Conservation (phyloP, 2,329 filamentous ascomycete species). For the Teratosphaeria pseudoeucalypti region DNA sequence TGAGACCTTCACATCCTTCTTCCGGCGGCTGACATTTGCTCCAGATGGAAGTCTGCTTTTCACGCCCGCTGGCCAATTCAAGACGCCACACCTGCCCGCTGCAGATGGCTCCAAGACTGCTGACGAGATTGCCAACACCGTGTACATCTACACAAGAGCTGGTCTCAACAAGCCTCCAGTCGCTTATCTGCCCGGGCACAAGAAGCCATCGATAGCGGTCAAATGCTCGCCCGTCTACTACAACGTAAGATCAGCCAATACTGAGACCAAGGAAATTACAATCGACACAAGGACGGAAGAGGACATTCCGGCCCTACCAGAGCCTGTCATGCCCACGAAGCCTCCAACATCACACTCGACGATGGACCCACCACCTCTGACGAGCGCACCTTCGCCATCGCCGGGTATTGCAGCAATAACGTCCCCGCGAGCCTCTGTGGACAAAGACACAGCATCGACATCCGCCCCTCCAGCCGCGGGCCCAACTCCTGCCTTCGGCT, state of each 20-base stretch:
- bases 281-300: slow-evolving; percentile 86
- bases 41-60: slow-evolving; percentile 71
- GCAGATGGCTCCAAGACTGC: slow-evolving; percentile 59
- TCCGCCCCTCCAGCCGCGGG: slow-evolving; percentile 37
- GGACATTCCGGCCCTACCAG: slow-evolving; percentile 70
- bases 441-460: slow-evolving; percentile 43
- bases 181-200: slow-evolving; percentile 89
- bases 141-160: slow-evolving; percentile 94
- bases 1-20: slow-evolving; percentile 94
- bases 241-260: slow-evolving; percentile 56
- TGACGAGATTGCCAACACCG: slow-evolving; percentile 89
- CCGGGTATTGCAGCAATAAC: slow-evolving; percentile 44
- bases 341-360: slow-evolving; percentile 51
- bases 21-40: slow-evolving; percentile 84
- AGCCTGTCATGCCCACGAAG: slow-evolving; percentile 54
- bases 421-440: slow-evolving; percentile 37
- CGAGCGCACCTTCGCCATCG: slow-evolving; percentile 43
- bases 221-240: slow-evolving; percentile 89
- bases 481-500: slow-evolving; percentile 57
- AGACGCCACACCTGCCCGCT: slow-evolving; percentile 59
- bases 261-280: slow-evolving; percentile 75
- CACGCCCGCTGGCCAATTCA: slow-evolving; percentile 43
- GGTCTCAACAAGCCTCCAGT: slow-evolving; percentile 95
- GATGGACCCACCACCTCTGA: slow-evolving; percentile 72
- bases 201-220: slow-evolving; percentile 93